A percentile compares a stretch with the other conserved stretches of the same genome.
These are phyloP conservation scores for Melocanna baccifera DNA, from an alignment of 176 grass and related monocot species.

Conservation along the genomic window DNA sequence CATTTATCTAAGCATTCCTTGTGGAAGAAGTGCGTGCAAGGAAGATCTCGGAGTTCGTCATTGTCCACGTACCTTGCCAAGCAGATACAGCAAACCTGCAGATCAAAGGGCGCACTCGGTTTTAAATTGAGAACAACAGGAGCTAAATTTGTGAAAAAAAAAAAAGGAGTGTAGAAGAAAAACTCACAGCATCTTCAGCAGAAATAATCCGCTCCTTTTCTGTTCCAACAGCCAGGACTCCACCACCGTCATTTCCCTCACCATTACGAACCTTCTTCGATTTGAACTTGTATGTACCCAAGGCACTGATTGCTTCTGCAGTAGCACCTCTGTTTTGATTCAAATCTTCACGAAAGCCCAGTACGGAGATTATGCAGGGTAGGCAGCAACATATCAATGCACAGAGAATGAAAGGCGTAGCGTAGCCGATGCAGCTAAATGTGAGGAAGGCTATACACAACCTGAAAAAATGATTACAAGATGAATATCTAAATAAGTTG, in stretches of 20 bases:
- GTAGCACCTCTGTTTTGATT: constrained; percentile 68
- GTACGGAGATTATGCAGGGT: constrained; percentile 82
- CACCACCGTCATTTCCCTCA: constrained; percentile 47
- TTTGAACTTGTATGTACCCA: constrained; percentile 80
- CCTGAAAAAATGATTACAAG: constrained; percentile 54
- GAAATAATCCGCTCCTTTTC: constrained; percentile 63
- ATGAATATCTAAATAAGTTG: constrained; percentile 30
- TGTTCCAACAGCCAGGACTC: constrained; percentile 74
- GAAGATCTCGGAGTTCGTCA: constrained; percentile 78
- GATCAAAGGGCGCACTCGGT: not conserved
- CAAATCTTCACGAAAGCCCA: constrained; percentile 72
- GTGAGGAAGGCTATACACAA: constrained; percentile 97
- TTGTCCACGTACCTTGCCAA: constrained; percentile 75
- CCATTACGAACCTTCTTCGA: constrained; percentile 44
- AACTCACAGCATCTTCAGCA: constrained; percentile 78
- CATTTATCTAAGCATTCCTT: constrained; percentile 95
- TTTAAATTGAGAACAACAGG: not conserved
- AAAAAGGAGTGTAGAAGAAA: not conserved
- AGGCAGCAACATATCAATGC: constrained; percentile 92
- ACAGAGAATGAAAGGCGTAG: constrained; percentile 94
- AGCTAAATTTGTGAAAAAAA: not conserved
- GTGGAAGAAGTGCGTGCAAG: constrained; percentile 84
- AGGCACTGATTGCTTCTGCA: constrained; percentile 61
- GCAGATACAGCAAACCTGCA: constrained; percentile 89
- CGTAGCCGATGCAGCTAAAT: constrained; percentile 96